Percentiles rank a stretch among this genome's conserved stretches.
These are phyloP conservation scores for Diplocarpon rosae DNA, from an alignment of 2,329 filamentous ascomycete genomes.

Conservation along the genomic window DNA sequence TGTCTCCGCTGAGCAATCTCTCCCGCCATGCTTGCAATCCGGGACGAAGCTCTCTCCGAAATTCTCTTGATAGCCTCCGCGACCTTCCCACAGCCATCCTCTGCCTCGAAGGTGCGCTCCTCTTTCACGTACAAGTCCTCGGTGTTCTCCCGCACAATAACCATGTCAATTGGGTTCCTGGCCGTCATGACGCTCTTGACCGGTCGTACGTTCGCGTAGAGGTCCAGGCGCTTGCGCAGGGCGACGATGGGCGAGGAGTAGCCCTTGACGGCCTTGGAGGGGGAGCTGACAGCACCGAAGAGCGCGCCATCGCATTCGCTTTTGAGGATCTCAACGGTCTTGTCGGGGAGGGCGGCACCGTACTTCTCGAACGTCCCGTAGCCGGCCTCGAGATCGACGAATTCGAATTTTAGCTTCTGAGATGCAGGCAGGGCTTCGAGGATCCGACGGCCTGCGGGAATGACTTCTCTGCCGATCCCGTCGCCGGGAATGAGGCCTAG, in stretches of 20 bases:
- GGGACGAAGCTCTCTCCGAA: slow-evolving; percentile 68
- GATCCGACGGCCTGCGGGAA: slow-evolving; percentile 81
- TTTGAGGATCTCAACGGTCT: slow-evolving; percentile 80
- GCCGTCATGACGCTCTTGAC: slow-evolving; percentile 72
- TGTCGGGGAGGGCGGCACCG: slow-evolving; percentile 77
- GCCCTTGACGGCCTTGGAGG: slow-evolving; percentile 78
- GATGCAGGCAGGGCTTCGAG: slow-evolving; percentile 89
- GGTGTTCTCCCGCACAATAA: slow-evolving; percentile 97
- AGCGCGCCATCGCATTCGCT: slow-evolving; percentile 90
- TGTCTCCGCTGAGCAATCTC: slow-evolving; percentile 86
- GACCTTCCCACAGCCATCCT: slow-evolving; percentile 63
- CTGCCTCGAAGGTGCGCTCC: slow-evolving; percentile 69
- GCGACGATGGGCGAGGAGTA: slow-evolving; percentile 88
- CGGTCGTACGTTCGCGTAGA: slow-evolving; percentile 95
- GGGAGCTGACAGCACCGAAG: slow-evolving; percentile 92
- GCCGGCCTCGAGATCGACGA: slow-evolving; percentile 84
- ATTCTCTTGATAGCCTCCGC: slow-evolving; percentile 98
- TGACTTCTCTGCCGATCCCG: slow-evolving; percentile 97
- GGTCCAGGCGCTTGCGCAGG: slow-evolving; percentile 84
- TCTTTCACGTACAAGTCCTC: slow-evolving; percentile 91
- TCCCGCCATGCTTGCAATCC: slow-evolving; percentile 88
- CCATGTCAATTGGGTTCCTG: slow-evolving; percentile 62
- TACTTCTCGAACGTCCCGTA: slow-evolving; percentile 90
- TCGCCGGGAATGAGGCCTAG: slow-evolving; percentile 92
- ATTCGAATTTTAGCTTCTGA: slow-evolving; percentile 87